Conservation (phyloP, 75 land plant genomes). For the Pseudotsuga menziesii region DNA sequence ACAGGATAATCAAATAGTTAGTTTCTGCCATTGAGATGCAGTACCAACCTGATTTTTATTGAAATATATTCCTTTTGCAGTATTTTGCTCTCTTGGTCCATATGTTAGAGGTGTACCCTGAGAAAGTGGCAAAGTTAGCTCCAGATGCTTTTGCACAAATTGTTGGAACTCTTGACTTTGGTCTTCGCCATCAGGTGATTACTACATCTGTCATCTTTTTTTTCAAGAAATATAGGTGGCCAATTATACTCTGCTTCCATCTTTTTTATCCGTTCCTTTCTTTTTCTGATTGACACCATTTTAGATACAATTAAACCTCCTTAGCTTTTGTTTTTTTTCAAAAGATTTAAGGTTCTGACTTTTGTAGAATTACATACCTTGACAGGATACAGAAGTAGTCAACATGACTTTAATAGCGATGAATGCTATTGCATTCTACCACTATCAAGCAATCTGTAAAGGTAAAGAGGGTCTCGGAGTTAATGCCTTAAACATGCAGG, state of each 20-base stretch:
- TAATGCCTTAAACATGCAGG: constrained; percentile 33
- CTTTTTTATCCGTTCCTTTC: background rate
- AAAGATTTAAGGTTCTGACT: background rate
- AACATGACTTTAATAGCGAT: constrained; percentile 74
- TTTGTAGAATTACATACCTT: background rate
- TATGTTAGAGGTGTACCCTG: constrained; percentile 96
- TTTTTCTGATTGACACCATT: background rate
- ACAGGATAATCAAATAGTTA: background rate
- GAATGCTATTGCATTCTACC: constrained; percentile 84
- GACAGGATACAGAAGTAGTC: constrained; percentile 87
- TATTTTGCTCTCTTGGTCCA: constrained; percentile 88
- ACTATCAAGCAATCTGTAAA: constrained; percentile 59
- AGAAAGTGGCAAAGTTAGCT: constrained; percentile 77
- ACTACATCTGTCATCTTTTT: background rate
- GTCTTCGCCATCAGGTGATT: constrained; percentile 79
- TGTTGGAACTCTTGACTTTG: constrained; percentile 77
- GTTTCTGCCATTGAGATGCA: background rate
- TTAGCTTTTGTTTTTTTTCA: background rate
- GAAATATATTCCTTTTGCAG: constrained; percentile 33
- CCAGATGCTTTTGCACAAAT: constrained; percentile 68
- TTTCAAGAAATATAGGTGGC: background rate
- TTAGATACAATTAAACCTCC: background rate
- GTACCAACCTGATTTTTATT: background rate
- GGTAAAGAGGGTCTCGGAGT: constrained; percentile 71
- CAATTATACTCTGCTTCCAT: background rate